These are phyloP conservation scores for Bipolaris zeicola DNA, from an alignment of 2,329 filamentous ascomycete species.

Conservation along the genomic window DNA sequence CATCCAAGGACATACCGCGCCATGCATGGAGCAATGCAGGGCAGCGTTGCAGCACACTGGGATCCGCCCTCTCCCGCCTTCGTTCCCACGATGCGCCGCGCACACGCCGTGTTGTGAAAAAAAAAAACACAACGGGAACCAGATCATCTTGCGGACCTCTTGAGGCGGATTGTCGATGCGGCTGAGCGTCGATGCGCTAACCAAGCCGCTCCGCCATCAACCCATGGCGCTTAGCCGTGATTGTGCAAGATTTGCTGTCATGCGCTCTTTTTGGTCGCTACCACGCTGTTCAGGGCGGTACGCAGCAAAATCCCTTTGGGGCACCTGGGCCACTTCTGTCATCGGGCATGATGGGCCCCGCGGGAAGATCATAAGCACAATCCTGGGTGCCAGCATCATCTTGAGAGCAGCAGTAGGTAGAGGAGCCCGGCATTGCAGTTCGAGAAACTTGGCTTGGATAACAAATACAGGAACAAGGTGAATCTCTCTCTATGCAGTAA, in stretches of 20 bases:
- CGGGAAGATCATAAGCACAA: not conserved
- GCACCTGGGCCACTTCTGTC: not conserved
- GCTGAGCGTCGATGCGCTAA: conserved; percentile 2
- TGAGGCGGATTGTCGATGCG: not conserved
- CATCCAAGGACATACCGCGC: not conserved
- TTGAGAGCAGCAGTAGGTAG: too few species aligned
- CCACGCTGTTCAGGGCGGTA: not conserved
- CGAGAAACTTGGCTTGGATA: too few species aligned
- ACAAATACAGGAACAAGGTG: too few species aligned
- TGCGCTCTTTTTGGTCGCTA: not conserved
- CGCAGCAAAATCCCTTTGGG: not conserved
- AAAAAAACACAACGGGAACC: not conserved
- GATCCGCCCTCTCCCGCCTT: not conserved
- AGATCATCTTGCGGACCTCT: too few species aligned
- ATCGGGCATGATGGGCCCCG: not conserved
- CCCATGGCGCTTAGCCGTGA: not conserved
- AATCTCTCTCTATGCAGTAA: too few species aligned
- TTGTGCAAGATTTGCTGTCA: not conserved
- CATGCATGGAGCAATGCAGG: not conserved
- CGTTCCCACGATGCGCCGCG: not conserved
- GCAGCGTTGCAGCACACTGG: not conserved
- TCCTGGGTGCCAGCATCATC: too few species aligned
- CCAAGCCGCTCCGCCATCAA: not conserved
- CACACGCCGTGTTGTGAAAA: not conserved
- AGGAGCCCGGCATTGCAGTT: too few species aligned